Evolutionary conservation across 2,329 filamentous ascomycete species (phyloP), one percentile per base, ranked within the genome.

Genomic region (Aspergillus sp.): DNA sequence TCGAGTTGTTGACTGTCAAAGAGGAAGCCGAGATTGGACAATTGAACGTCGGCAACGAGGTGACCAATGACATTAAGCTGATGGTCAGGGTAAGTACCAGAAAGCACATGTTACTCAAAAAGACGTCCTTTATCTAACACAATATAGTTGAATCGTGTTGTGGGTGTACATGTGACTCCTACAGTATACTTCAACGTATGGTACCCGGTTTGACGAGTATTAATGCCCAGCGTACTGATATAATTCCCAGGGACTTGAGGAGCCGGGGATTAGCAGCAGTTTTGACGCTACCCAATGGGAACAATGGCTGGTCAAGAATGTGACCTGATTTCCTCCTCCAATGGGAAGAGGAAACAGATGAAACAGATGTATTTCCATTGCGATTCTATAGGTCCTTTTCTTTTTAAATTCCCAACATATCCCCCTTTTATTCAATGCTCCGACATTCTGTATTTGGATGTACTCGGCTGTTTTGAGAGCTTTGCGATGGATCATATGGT

Each of bases 121-220:
- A 32, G 7, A 45, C 6, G 15, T 10, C n/a, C 15, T 5, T 17
- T 19, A 7, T 51, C 49, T 65, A 57, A 61, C 42, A 41, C 25
- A 30, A 49, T 46, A 46, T 58, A 77, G 72, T 70, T 70, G 43
- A 77, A 88, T 60, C 76, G 91, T 39, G 70, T 93, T 56, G 79
- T 87, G 7, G 86, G 90, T 10, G 82, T 95, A 39, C 91, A 97
- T 73, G 88, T 96, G 37, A 91, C 88, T 38, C 91, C 91, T 1
- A 96, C 90, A 0, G 89, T 91, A 17, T 76, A 95, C 44, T 90
- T 94, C 66, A 83, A 97, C 68, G 90, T 68, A 54, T 61, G 65
- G 52, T 22, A 43, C 23, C 39, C 43, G 43, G 35, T 43, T 30
- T 22, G 15, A 15, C 42, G 35, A 39, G 47, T 10, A 37, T 10